Conservation (phyloP, 2,329 filamentous ascomycete species). For the Claviceps africana region DNA sequence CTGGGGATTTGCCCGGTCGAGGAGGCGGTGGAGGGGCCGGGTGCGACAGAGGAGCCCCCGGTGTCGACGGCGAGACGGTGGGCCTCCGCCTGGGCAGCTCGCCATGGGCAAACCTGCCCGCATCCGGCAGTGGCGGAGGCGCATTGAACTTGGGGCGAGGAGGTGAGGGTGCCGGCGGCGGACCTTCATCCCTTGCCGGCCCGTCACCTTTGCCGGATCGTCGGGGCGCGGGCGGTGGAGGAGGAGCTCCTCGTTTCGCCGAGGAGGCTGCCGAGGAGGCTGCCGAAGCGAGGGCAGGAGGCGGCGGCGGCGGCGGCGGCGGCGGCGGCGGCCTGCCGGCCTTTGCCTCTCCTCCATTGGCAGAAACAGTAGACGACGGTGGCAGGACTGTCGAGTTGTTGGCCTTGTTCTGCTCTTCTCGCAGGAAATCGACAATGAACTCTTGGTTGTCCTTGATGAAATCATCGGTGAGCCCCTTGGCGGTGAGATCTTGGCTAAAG, state of each 20-base stretch:
- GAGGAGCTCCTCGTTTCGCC: conserved; percentile 13
- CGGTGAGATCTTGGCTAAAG: conserved; percentile 48
- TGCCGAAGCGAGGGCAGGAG: no score
- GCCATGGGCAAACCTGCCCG: conserved; percentile 67
- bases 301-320: conserved; percentile 22
- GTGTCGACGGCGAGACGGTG: conserved; percentile 6
- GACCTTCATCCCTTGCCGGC: conserved; percentile 58
- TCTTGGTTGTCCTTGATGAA: conserved; percentile 55
- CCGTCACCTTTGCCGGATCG: conserved; percentile 42
- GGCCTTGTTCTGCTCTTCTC: conserved; percentile 36
- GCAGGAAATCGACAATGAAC: conserved; percentile 52
- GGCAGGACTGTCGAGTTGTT: conserved; percentile 13
- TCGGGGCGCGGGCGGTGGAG: conserved; percentile 35
- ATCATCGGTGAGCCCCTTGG: conserved; percentile 50
- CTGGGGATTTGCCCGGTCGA: conserved; percentile 51
- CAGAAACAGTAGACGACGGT: conserved; percentile 14
- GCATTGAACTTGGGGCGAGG: conserved; percentile 62
- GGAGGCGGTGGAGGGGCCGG: conserved; percentile 23
- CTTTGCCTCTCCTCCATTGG: conserved; percentile 19
- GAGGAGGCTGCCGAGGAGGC: conserved; percentile 7
- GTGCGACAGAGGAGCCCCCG: background rate
- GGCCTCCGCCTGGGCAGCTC: conserved; percentile 18
- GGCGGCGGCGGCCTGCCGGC: conserved; percentile 20
- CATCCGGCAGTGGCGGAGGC: conserved; percentile 78
- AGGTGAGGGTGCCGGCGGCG: conserved; percentile 41